Percentiles rank a stretch among this genome's conserved stretches.
Conservation (phyloP, 352 stramenopile genomes). For the Pilasporangium apinafurcum region DNA sequence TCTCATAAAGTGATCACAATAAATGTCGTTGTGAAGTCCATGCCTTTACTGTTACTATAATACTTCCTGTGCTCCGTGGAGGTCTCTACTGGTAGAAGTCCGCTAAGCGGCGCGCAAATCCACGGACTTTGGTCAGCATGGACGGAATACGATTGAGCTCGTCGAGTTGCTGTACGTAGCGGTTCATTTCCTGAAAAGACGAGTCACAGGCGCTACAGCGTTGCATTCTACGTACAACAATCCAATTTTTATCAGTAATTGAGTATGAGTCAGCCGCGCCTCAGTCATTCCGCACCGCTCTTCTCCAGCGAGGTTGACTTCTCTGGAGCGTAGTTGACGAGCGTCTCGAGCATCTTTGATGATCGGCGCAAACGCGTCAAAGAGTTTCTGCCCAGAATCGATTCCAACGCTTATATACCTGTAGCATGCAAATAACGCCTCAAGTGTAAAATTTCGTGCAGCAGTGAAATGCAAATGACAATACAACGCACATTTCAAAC, state of each 20-base stretch:
- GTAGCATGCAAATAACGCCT: not conserved
- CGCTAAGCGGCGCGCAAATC: conserved; percentile 27
- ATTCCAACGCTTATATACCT: conserved; percentile 59
- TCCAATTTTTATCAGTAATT: no score
- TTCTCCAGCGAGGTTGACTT: conserved; percentile 70
- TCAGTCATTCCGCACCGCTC: conserved; percentile 66
- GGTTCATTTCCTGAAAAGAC: conserved; percentile 66
- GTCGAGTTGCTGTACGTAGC: conserved; percentile 26
- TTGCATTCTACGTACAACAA: conserved; percentile 41
- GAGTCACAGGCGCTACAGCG: conserved; percentile 54
- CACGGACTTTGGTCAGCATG: conserved; percentile 39
- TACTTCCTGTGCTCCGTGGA: no score
- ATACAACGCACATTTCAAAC: conserved; percentile 50
- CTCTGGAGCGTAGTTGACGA: conserved; percentile 34
- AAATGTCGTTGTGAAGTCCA: no score
- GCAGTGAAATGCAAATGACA: not conserved
- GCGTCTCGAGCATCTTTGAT: conserved; percentile 57
- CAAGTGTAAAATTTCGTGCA: not conserved
- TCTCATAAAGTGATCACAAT: not conserved
- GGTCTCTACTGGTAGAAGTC: conserved; percentile 40
- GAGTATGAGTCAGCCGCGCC: no score
- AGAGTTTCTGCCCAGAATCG: conserved; percentile 51
- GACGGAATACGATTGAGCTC: conserved; percentile 20
- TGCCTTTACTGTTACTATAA: no score
- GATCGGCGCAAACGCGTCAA: conserved; percentile 68